A percentile compares a stretch with the other conserved stretches of the same genome.
phyloP scores from a whole-genome alignment of 352 stramenopile species.

The Thalassiosira hispida region DNA sequence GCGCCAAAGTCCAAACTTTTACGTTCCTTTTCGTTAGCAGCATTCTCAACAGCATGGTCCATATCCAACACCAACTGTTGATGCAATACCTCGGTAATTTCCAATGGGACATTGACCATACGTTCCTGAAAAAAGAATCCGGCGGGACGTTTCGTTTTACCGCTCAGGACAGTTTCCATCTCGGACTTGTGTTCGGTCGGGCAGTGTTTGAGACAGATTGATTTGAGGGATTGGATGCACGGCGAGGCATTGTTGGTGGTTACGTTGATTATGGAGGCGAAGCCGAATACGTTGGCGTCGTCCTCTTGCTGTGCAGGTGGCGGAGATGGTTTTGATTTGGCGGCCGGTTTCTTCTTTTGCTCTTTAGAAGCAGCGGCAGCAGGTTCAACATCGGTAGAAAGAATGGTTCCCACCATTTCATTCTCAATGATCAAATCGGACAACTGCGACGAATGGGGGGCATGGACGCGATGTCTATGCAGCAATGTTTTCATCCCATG shows the following conservation, averaged over 20 bases:
- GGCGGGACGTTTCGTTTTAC: conserved; percentile 75
- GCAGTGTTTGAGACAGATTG: conserved; percentile 66
- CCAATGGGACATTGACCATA: conserved; percentile 81
- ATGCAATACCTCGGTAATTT: conserved; percentile 80
- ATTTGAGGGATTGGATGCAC: conserved; percentile 71
- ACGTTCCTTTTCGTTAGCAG: conserved; percentile 57
- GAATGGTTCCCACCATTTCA: conserved; percentile 72
- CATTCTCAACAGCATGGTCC: conserved; percentile 79
- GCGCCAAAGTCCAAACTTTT: conserved; percentile 81
- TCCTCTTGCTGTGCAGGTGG: conserved; percentile 1
- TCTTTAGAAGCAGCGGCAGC: background rate
- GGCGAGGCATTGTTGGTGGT: conserved; percentile 60
- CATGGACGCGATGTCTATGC: conserved; percentile 55
- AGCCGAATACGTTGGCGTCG: conserved; percentile 74
- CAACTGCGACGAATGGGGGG: conserved; percentile 65
- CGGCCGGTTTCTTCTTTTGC: background rate
- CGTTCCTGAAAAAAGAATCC: conserved; percentile 79
- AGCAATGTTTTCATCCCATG: conserved; percentile 79
- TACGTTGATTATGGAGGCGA: conserved; percentile 79
- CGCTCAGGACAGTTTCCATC: conserved; percentile 73
- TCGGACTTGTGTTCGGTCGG: conserved; percentile 64
- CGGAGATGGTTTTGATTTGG: background rate
- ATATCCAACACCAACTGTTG: conserved; percentile 81
- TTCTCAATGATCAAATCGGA: conserved; percentile 82
- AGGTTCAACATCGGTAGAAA: conserved; percentile 65